These are phyloP conservation scores for Magnusiomyces tetraspermus DNA, from an alignment of 1,139 yeast genomes.

Conservation along the genomic window DNA sequence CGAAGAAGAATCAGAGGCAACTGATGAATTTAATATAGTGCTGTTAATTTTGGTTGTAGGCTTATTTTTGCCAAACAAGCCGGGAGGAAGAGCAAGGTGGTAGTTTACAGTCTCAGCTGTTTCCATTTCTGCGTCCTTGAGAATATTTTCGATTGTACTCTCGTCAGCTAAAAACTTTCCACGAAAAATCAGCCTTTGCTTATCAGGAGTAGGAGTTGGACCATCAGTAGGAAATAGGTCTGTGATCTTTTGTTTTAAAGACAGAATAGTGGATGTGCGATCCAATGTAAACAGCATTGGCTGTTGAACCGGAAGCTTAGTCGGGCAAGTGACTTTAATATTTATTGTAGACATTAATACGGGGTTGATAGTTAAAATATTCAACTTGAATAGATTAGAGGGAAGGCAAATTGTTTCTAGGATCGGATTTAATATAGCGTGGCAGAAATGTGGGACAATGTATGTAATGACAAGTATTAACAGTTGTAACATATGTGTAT, in stretches of 20 bases:
- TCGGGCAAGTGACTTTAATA: conserved; percentile 8
- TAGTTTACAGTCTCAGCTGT: conserved; percentile 10
- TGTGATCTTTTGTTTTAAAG: conserved; percentile 2
- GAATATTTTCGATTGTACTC: conserved; percentile 4
- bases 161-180: conserved; percentile 10
- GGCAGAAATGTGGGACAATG: too few species aligned
- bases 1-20: background rate
- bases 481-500: too few species aligned
- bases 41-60: background rate
- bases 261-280: conserved; percentile 4
- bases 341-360: background rate
- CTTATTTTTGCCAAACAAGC: background rate
- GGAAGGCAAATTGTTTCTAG: too few species aligned
- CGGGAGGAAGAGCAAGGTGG: conserved; percentile 11
- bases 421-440: too few species aligned
- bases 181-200: conserved; percentile 14
- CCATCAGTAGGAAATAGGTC: conserved; percentile 5
- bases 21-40: background rate
- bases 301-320: conserved; percentile 10
- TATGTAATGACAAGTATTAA: too few species aligned
- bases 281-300: conserved; percentile 2
- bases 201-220: conserved; percentile 9
- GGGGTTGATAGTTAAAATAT: too few species aligned
- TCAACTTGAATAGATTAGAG: too few species aligned
- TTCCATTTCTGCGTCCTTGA: conserved; percentile 5